Base-by-base conservation (phyloP, 2,329 filamentous ascomycete genomes). In the Fusarium circinatum region DNA sequence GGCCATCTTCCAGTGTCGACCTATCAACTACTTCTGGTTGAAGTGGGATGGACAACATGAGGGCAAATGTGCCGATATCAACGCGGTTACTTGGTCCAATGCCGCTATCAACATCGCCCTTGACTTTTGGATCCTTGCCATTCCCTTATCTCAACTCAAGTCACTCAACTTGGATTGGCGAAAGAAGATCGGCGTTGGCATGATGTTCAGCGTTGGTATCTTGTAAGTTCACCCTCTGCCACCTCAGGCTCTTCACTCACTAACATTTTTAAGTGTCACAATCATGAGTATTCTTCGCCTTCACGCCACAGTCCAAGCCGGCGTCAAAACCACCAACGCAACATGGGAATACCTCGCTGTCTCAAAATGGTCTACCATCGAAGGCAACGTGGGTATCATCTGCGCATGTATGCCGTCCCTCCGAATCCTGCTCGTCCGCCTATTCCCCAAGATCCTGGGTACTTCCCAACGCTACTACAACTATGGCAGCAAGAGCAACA, bases 171-270 rank as follows among this genome's bases (percentile, higher is more conserved):
- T 88, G 32, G 82, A 84, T 57, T 85, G 82, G 80, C 85, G 82
- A 73, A 87, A 86, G 78, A 89, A 87, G 79, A 44, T 85, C 24
- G 82, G 85, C n/a, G 83, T 88, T 7, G 79, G 80, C 12, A 67
- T 87, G 65, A 88, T 89, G 86, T 88, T 89, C 65, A 81, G 82
- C 24, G 82, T 88, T 17, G 87, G 87, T 13, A 78, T 82, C n/a
- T 85, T 86, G 83, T 84, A 73, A 78, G 83, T 81, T 18, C 1
- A n/a, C 8, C 4, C 13, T 4, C 9, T 20, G 10, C 2, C 24
- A 38, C 5, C 30, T 13, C 8, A 18, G 3, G 13, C 15, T 18
- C 4, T 20, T 10, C 10, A 30, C 32, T 5, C n/a, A 36, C 63
- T 62, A 32, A 68, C 54, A 14, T 14, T 5, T 34, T 1, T 1